Base-by-base conservation (phyloP, 2,329 filamentous ascomycete species). In the Mycogone perniciosa region DNA sequence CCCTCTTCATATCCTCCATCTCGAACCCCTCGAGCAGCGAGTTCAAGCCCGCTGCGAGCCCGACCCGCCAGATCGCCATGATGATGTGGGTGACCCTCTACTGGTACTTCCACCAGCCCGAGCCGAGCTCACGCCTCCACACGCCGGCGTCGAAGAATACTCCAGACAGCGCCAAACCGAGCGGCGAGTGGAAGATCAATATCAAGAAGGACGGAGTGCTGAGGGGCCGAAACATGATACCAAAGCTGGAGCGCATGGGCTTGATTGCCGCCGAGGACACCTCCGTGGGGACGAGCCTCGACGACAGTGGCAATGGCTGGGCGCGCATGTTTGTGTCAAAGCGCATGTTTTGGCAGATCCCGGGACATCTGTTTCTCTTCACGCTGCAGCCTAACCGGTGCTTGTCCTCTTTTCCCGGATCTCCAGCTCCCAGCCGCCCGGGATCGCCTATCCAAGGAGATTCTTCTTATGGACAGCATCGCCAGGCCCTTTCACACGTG, bases 61-160 rank as follows among this genome's bases (percentile, higher is more conserved):
- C 89, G 0, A 93, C 89, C 1, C 78, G 91, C 41, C 88, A 95
- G 70, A 88, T 96, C 54, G 92, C 92, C 58, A 90, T 96, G 88
- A 95, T 96, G 86, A 77, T 97, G 6, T 97, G 89, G 88, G 83
- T 90, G 33, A 91, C 89, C 1, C 74, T 97, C 39, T 96, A 89
- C 74, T 97, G 92, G 92, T 97, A 97, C 73, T 97, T 96, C 61
- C 91, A 96, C 70, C 89, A 95, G 67, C 79, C 83, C 1, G 79
- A 85, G 59, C 92, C 92, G 0, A 74, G 78, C 26, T 75, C 79
- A 0, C 77, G 81, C 45, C 64, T 93, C 33, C 75, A 76, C 13
- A 88, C 81, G 6, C 72, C 81, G 5, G 74, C 79, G 0, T 87
- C 84, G 1, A 79, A 76, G 56, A 66, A 76, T 51, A 92, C 89